Evolutionary conservation across 768 basidiomycete species (phyloP), one percentile per base, ranked within the genome.

Genomic region (Pleurotus sapidus): DNA sequence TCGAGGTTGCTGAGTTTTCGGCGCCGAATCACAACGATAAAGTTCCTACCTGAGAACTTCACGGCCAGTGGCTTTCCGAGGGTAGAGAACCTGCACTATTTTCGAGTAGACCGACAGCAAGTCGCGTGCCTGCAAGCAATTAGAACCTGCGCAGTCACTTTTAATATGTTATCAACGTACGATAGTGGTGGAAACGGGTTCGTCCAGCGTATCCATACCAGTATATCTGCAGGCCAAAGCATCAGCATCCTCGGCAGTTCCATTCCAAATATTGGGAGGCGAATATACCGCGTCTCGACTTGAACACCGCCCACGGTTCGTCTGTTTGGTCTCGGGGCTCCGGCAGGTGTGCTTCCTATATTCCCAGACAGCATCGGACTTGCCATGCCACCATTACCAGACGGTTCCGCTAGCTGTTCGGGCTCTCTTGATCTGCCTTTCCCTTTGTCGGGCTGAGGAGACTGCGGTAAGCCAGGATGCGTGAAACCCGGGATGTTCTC

Each of bases 41-140:
- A 58, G 48, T 18, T 49, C 12, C 11, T 46, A 92, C 95, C 80
- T 83, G 46, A 95, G 73, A 4, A 95, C 91, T 74, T 95, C 94
- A 48, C 91, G 86, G 9, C 84, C 84, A 4, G 78, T 79, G 5
- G 86, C 77, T 60, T 82, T 81, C 56, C 89, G 84, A 7, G 96
- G 96, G 63, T 95, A 95, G 37, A 98, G 76, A 6, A 98, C 96
- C 74, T 98, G 96, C 1, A 96, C 78, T 2, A 98, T 80, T 72
- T 98, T 98, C 24, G 87, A 79, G 67, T 95, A 95, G 60, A 98
- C 95, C 0, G 95, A 97, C 14, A 87, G 65, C 20, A 97, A 74
- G 68, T 98, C 95, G 45, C 95, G 87, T 65, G 85, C 84, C 95
- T 98, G 63, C 6, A 30, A 57, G 38, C 45, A 59, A 18, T 57